These are phyloP conservation scores for Crithidia sp. DNA, from an alignment of 208 protist species.

Conservation along the genomic window DNA sequence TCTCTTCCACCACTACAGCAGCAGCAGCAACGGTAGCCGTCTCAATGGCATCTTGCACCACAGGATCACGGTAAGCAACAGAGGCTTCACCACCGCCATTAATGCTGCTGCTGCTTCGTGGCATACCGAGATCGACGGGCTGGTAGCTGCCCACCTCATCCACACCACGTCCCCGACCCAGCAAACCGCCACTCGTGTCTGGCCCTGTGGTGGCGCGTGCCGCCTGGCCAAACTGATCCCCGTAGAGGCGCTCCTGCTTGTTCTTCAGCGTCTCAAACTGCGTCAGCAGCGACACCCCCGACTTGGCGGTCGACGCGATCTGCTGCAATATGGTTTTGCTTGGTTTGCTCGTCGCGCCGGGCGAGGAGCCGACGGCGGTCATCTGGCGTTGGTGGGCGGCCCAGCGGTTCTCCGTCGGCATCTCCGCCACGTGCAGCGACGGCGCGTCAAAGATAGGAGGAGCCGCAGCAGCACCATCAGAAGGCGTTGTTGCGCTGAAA, in stretches of 20 bases:
- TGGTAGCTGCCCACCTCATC: slow-evolving; percentile 28
- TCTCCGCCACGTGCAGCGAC: slow-evolving; percentile 38
- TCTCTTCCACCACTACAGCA: background rate
- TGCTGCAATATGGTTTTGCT: slow-evolving; percentile 34
- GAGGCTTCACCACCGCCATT: background rate
- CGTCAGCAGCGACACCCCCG: slow-evolving; percentile 14
- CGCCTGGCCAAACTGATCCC: slow-evolving; percentile 20
- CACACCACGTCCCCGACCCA: background rate
- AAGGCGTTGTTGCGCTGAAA: too few species aligned
- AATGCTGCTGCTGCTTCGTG: background rate
- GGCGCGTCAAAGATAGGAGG: background rate
- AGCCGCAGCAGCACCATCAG: too few species aligned
- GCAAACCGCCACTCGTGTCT: background rate
- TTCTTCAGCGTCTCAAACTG: slow-evolving; percentile 30
- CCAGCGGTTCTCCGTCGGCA: slow-evolving; percentile 57
- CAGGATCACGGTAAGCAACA: background rate
- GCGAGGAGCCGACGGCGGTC: slow-evolving; percentile 1
- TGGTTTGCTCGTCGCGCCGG: background rate
- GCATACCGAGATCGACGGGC: slow-evolving; percentile 6
- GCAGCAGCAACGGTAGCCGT: background rate
- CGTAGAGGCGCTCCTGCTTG: slow-evolving; percentile 30
- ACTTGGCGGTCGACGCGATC: slow-evolving; percentile 30
- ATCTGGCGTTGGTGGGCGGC: slow-evolving; percentile 42
- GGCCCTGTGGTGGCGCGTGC: slow-evolving; percentile 6
- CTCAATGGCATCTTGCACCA: background rate